These are phyloP conservation scores for Moniliella sp. DNA, from an alignment of 1,284 basidiomycete species.

Conservation along the genomic window DNA sequence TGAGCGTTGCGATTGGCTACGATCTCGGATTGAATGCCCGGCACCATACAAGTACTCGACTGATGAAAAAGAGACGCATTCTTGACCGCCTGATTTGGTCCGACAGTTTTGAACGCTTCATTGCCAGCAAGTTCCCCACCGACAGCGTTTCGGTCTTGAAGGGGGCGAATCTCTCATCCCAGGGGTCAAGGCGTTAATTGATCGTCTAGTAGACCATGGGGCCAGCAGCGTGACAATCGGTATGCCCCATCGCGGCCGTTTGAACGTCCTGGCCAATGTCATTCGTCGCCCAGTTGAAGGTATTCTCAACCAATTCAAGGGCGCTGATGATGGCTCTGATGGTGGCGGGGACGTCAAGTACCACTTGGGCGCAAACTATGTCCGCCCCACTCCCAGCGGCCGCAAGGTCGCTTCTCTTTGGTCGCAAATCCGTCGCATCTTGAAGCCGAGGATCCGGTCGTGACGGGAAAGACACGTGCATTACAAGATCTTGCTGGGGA, in stretches of 20 bases:
- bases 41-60: constrained; percentile 94
- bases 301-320: constrained; percentile 89
- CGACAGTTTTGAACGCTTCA: constrained; percentile 94
- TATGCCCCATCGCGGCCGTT: constrained; percentile 94
- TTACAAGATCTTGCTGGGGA: constrained; percentile 5
- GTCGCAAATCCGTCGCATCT: constrained; percentile 72
- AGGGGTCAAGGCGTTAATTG: constrained; percentile 96
- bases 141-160: constrained; percentile 96
- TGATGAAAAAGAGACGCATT: constrained; percentile 97
- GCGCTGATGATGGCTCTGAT: constrained; percentile 23
- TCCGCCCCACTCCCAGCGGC: constrained; percentile 86
- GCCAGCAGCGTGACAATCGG: constrained; percentile 90
- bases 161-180: constrained; percentile 92
- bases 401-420: constrained; percentile 68
- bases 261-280: constrained; percentile 93
- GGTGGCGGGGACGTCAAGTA: constrained; percentile 95
- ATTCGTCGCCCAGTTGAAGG: constrained; percentile 94
- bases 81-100: constrained; percentile 98
- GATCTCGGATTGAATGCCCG: constrained; percentile 82
- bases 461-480: constrained; percentile 44
- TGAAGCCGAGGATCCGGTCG: constrained; percentile 62
- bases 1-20: constrained; percentile 96
- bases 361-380: constrained; percentile 91
- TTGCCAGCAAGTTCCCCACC: constrained; percentile 92
- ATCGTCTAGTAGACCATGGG: constrained; percentile 84